Evolutionary conservation across 2,329 filamentous ascomycete genomes (phyloP).

Genomic region (Dactylonectria estremocensis): DNA sequence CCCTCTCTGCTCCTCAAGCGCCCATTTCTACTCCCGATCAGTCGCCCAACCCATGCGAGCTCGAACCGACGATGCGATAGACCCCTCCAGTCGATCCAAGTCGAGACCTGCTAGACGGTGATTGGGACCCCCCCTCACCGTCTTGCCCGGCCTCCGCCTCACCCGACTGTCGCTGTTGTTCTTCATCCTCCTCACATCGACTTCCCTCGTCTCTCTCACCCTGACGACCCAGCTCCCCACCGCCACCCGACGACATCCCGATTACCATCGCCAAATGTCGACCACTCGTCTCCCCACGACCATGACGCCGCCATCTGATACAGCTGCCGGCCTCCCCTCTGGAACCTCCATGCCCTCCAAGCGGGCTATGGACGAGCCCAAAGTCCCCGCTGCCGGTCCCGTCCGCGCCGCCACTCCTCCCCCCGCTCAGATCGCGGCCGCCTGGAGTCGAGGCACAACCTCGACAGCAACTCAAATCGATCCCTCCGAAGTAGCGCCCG

Average conservation of each 20-base stretch:
- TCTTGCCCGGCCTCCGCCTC: conserved; percentile 34
- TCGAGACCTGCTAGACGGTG: conserved; percentile 46
- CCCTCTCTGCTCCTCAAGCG: conserved; percentile 33
- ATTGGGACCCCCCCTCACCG: conserved; percentile 42
- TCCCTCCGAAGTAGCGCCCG: conserved; percentile 55
- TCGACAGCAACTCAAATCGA: conserved; percentile 53
- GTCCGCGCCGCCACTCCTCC: conserved; percentile 62
- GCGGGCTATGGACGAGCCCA: conserved; percentile 52
- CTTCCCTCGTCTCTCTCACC: conserved; percentile 3
- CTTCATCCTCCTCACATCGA: neutral
- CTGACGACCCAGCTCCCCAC: conserved; percentile 19
- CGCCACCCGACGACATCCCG: conserved; percentile 11
- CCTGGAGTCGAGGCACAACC: conserved; percentile 59
- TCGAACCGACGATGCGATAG: conserved; percentile 49
- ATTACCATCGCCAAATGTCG: conserved; percentile 16
- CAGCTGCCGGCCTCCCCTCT: conserved; percentile 43
- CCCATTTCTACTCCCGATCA: conserved; percentile 28
- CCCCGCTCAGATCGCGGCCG: conserved; percentile 60
- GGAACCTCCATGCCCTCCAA: conserved; percentile 53
- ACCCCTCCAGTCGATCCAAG: conserved; percentile 38
- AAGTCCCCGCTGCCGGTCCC: conserved; percentile 52
- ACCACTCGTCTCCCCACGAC: conserved; percentile 30
- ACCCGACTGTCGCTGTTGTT: neutral
- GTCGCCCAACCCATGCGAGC: conserved; percentile 38
- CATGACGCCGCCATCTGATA: conserved; percentile 56